Base-by-base conservation (phyloP, 192 early-diverging fungal genomes). In the Chytriomyces hyalinus region DNA sequence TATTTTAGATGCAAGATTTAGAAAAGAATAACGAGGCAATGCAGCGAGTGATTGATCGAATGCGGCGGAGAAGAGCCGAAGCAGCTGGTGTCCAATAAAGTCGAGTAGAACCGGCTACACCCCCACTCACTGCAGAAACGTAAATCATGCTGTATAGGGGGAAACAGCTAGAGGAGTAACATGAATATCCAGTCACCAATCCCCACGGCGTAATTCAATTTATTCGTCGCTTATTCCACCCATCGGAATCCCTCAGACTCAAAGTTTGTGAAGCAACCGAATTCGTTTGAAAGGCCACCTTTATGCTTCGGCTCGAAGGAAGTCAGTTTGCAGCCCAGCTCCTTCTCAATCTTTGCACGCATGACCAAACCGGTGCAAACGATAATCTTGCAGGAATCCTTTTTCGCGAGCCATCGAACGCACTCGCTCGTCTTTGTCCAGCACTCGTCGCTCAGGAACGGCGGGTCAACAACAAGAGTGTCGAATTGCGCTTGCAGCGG, bases 401-500 rank as follows among this genome's bases (percentile, higher is more conserved):
- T 88, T 36, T 36, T 36, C 4, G 81, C 79, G 28, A 94, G 67
- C 70, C 81, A 86, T 61, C 80, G 59, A 1, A 88, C 88, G 0
- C 91, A 90, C 63, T 90, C 76, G 65, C 89, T 67, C 0, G 91
- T 92, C 81, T 93, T 91, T 60, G 85, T 83, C 73, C 89, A 83
- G 67, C 92, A 94, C 72, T 93, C 93, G 75, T 91, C 85, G 78
- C 87, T 88, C 20, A 94, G 80, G 70, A 94, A 94, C 36, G 93
- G 93, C 6, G 93, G 93, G 78, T 94, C 93, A 9, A 88, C 90
- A 6, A 94, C 82, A 60, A 94, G 86, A 73, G 90, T 88, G 82
- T 92, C 91, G 49, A 93, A 89, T 20, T 49, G 20, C 26, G 50
- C 49, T 4, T 81, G 49, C 24, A 84, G 68, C 36, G 36, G 36